Conservation (phyloP, 768 basidiomycete genomes). For the Clitopilus passeckerianus region DNA sequence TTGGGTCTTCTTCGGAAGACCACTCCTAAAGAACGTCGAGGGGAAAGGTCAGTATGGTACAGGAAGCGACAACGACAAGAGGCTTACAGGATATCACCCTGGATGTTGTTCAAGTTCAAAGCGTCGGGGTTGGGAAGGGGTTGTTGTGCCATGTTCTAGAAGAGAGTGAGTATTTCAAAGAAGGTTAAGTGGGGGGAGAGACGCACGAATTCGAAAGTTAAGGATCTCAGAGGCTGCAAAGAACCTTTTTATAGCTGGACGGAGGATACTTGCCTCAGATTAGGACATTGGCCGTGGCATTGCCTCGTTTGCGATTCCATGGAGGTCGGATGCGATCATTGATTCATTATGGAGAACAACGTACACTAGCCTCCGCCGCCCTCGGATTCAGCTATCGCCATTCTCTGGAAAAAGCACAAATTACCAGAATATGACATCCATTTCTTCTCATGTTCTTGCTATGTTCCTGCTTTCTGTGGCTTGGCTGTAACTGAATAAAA, state of each 20-base stretch:
- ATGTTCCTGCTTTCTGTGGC: background rate
- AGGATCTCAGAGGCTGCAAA: too few relatives aligned
- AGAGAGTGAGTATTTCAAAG: background rate
- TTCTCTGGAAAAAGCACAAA: too few relatives aligned
- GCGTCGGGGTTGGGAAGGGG: slow-evolving; percentile 8
- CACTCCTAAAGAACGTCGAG: slow-evolving; percentile 29
- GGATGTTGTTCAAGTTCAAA: slow-evolving; percentile 38
- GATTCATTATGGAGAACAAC: background rate
- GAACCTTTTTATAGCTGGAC: background rate
- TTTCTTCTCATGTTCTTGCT: background rate
- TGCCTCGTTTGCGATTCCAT: background rate
- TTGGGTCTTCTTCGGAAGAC: slow-evolving; percentile 52
- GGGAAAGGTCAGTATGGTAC: background rate
- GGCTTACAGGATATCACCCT: slow-evolving; percentile 42
- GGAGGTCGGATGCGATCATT: background rate
- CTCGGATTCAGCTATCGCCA: background rate
- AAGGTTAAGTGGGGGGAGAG: background rate
- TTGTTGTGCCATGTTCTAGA: slow-evolving; percentile 14
- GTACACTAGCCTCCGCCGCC: background rate
- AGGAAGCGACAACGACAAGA: background rate
- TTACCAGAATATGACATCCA: too few relatives aligned
- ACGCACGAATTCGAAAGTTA: background rate
- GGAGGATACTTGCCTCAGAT: background rate
- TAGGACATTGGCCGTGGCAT: background rate
- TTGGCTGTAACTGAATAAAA: background rate